These are phyloP conservation scores for Melocanna baccifera DNA, from an alignment of 176 grass and related monocot species.

Conservation along the genomic window DNA sequence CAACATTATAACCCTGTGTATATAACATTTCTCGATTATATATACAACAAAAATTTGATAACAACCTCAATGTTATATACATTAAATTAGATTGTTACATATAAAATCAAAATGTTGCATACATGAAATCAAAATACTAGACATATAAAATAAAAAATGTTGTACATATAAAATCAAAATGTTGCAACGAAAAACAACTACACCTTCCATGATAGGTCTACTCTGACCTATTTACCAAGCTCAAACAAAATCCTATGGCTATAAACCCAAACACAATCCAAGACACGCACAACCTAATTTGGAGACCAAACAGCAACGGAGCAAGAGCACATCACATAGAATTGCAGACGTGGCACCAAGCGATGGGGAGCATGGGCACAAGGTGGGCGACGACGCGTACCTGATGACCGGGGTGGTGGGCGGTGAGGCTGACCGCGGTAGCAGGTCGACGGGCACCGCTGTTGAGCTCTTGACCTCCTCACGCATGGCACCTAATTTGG, in stretches of 20 bases:
- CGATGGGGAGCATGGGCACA: not conserved
- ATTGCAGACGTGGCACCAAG: not conserved
- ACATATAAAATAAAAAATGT: too few relatives aligned
- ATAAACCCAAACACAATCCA: not conserved
- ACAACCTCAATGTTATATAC: too few relatives aligned
- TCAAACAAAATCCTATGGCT: not conserved
- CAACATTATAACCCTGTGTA: too few relatives aligned
- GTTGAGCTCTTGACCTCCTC: conserved; percentile 86
- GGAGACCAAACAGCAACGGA: not conserved
- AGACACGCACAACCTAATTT: not conserved
- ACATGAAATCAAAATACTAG: too few relatives aligned
- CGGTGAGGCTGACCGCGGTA: conserved; percentile 60
- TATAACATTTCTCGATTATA: too few relatives aligned
- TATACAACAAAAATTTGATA: too few relatives aligned
- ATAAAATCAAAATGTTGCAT: too few relatives aligned
- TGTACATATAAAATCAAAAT: too few relatives aligned
- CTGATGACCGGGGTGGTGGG: conserved; percentile 70
- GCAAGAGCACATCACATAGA: not conserved
- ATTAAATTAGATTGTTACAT: too few relatives aligned
- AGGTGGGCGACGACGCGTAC: not conserved
- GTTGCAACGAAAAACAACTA: too few relatives aligned
- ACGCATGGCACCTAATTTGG: conserved; percentile 39
- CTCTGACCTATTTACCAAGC: not conserved
- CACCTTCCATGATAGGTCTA: not conserved
- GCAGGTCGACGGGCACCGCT: conserved; percentile 56